These are phyloP conservation scores for Aeschynomene evenia DNA, from an alignment of 306 rosid species.

Conservation along the genomic window DNA sequence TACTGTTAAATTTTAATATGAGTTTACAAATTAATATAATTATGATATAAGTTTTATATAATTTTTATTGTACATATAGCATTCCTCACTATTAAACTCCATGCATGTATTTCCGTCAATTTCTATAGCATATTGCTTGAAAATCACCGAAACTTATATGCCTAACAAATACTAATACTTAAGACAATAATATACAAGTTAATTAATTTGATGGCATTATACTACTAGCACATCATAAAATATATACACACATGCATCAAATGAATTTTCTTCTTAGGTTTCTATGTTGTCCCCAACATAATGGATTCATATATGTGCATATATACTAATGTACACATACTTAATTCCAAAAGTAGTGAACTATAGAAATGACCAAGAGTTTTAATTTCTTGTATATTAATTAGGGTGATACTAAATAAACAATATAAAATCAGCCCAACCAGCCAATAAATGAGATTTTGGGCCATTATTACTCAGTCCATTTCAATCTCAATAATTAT, in stretches of 20 bases:
- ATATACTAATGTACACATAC: neutral
- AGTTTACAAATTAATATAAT: too few species aligned
- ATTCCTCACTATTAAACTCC: too few species aligned
- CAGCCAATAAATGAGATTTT: too few species aligned
- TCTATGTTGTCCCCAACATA: conserved; percentile 22
- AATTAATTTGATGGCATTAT: conserved; percentile 7
- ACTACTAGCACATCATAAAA: neutral
- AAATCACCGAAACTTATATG: conserved; percentile 30
- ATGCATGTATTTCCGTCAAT: conserved; percentile 21
- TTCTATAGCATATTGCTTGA: conserved; percentile 29
- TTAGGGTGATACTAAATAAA: too few species aligned
- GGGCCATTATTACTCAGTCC: too few species aligned
- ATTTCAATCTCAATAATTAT: too few species aligned
- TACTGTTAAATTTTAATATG: too few species aligned
- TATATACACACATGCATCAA: neutral
- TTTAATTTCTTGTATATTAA: too few species aligned
- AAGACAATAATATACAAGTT: neutral
- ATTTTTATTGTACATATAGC: too few species aligned
- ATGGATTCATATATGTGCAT: too few species aligned
- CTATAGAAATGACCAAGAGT: neutral
- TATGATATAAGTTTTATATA: too few species aligned
- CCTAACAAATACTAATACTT: neutral
- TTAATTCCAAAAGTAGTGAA: conserved; percentile 11
- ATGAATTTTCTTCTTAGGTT: conserved; percentile 30
- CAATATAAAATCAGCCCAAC: too few species aligned